phyloP scores from a whole-genome alignment of 805 yeast genomes.

The Candida nemodendra region DNA sequence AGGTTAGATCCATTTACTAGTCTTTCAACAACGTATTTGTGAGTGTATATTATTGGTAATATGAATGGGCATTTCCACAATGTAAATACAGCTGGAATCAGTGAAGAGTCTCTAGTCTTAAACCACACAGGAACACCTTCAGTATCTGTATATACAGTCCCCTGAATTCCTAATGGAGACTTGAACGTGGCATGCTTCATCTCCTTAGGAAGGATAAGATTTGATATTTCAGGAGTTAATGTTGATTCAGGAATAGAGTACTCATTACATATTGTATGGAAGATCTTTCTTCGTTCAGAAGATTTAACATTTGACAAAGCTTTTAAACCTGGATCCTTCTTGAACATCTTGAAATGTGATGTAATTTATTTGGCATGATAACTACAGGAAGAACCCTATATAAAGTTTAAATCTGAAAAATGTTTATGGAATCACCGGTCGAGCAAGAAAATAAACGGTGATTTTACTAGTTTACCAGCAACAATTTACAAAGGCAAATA shows the following conservation, averaged over 20 bases:
- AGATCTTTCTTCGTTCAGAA: slow-evolving; percentile 67
- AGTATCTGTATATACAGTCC: slow-evolving; percentile 64
- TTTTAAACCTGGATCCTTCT: slow-evolving; percentile 58
- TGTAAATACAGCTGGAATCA: slow-evolving; percentile 71
- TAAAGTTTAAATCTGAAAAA: too few relatives aligned
- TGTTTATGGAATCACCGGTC: too few relatives aligned
- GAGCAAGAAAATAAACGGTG: too few relatives aligned
- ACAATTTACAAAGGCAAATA: too few relatives aligned
- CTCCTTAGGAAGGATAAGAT: slow-evolving; percentile 46
- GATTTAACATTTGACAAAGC: slow-evolving; percentile 77
- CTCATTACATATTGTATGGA: slow-evolving; percentile 40
- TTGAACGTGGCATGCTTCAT: slow-evolving; percentile 66
- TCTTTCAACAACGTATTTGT: slow-evolving; percentile 66
- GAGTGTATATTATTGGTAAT: slow-evolving; percentile 69
- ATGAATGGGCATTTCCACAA: slow-evolving; percentile 68
- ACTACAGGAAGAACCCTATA: neutral
- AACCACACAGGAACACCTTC: slow-evolving; percentile 74
- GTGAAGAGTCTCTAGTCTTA: slow-evolving; percentile 50
- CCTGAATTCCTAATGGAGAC: slow-evolving; percentile 46
- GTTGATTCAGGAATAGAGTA: slow-evolving; percentile 40
- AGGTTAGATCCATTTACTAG: slow-evolving; percentile 78
- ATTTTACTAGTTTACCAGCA: too few relatives aligned
- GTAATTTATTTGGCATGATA: too few relatives aligned
- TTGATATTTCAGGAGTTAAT: slow-evolving; percentile 40
- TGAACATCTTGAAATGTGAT: slow-evolving; percentile 57